phyloP scores from a whole-genome alignment of 176 grass and related monocot genomes.

The barley (Hordeum vulgare) region DNA sequence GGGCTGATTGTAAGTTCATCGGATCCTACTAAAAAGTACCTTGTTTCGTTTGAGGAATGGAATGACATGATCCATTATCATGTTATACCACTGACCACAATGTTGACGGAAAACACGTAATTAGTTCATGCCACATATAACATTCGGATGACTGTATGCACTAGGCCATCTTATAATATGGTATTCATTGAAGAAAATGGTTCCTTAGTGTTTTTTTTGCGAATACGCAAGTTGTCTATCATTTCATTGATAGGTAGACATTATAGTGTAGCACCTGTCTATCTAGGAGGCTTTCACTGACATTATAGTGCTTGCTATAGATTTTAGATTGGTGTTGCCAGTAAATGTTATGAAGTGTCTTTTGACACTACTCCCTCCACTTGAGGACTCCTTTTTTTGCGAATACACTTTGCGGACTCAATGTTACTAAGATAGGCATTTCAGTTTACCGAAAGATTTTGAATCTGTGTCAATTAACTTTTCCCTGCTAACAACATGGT shows the following conservation, averaged over 20 bases:
- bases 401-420: background rate
- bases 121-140: background rate
- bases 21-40: background rate
- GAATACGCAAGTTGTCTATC: too few species aligned
- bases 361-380: background rate
- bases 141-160: background rate
- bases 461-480: background rate
- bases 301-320: background rate
- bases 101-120: background rate
- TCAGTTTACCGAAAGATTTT: background rate
- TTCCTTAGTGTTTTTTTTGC: slow-evolving; percentile 4
- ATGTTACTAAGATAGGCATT: background rate
- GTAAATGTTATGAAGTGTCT: background rate
- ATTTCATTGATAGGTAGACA: too few species aligned
- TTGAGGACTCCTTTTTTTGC: background rate
- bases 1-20: background rate
- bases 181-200: background rate
- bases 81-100: background rate
- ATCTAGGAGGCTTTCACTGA: background rate
- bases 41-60: slow-evolving; percentile 10
- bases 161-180: background rate
- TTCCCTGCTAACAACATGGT: background rate
- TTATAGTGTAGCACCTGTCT: background rate
- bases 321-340: slow-evolving; percentile 4
- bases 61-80: background rate